Percentiles rank a stretch among this genome's conserved stretches.
Evolutionary conservation across 1,139 yeast genomes (phyloP).

Genomic region (Suhomyces yuchorum): DNA sequence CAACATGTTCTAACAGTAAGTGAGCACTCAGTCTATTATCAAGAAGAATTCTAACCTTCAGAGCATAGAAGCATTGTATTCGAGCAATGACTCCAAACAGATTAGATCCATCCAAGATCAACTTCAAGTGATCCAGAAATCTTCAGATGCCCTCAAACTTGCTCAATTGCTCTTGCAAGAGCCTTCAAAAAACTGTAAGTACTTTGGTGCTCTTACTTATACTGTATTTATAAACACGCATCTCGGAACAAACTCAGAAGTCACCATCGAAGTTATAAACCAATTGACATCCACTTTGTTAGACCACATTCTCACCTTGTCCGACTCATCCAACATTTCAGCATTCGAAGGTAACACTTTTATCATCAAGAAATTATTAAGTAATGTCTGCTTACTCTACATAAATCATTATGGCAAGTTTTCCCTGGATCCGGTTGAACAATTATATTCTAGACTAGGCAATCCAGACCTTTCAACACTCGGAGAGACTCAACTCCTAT

Average conservation of each 20-base stretch:
- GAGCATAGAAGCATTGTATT: constrained; percentile 45
- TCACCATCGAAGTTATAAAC: constrained; percentile 5
- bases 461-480: constrained; percentile 2
- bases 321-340: constrained; percentile 4
- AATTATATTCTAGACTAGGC: constrained; percentile 7
- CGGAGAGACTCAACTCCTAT: constrained; percentile 12
- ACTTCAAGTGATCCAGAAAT: constrained; percentile 58
- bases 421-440: constrained; percentile 11
- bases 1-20: constrained; percentile 17
- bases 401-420: constrained; percentile 21
- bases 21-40: neutral
- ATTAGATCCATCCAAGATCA: constrained; percentile 51
- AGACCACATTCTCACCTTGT: constrained; percentile 12
- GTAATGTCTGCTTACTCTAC: constrained; percentile 58
- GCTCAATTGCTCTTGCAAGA: constrained; percentile 51
- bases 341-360: constrained; percentile 21
- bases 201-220: constrained; percentile 73
- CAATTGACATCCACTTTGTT: constrained; percentile 13
- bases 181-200: constrained; percentile 53
- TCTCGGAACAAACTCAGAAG: constrained; percentile 4
- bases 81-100: constrained; percentile 42
- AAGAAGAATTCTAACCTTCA: constrained; percentile 14
- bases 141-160: constrained; percentile 49
- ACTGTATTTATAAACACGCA: constrained; percentile 56
- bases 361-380: constrained; percentile 40